Percentiles rank a stretch among this genome's conserved stretches.
phyloP scores from a whole-genome alignment of 306 rosid species.

The Trifolium subterraneum region DNA sequence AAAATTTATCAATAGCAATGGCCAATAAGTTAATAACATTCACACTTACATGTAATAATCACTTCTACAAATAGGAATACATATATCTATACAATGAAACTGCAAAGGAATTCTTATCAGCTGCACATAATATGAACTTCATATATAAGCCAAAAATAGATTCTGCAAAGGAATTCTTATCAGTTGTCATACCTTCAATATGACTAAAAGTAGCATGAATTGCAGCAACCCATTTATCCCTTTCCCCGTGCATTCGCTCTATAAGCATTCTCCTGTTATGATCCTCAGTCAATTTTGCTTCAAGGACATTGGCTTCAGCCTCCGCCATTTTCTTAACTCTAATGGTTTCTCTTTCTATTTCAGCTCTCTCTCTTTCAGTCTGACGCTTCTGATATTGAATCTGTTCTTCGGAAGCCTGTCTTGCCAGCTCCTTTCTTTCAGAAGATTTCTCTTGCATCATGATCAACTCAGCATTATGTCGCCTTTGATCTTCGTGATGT shows the following conservation, averaged over 20 bases:
- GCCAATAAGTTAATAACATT: background rate
- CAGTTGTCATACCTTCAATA: conserved; percentile 74
- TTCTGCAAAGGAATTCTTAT: conserved; percentile 19
- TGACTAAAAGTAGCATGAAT: conserved; percentile 91
- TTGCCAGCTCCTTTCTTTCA: conserved; percentile 79
- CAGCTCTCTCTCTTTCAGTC: conserved; percentile 92
- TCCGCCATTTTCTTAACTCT: conserved; percentile 92
- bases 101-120: no score
- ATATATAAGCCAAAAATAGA: conserved; percentile 27
- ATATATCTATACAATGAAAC: background rate
- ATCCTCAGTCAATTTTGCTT: conserved; percentile 86
- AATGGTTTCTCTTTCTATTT: conserved; percentile 88
- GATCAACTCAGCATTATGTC: conserved; percentile 85
- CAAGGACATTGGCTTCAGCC: conserved; percentile 92
- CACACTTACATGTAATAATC: background rate
- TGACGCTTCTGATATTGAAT: conserved; percentile 88
- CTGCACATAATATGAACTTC: background rate
- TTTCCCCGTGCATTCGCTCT: conserved; percentile 88
- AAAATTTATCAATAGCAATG: background rate
- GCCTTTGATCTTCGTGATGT: conserved; percentile 90
- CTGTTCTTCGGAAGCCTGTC: conserved; percentile 90
- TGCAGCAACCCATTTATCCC: conserved; percentile 98
- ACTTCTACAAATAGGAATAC: conserved; percentile 8
- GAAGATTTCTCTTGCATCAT: conserved; percentile 94
- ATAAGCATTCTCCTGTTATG: conserved; percentile 88